Percentiles rank a stretch among this genome's conserved stretches.
Conservation (phyloP, 202 grass and related monocot genomes). For the Panicum virgatum region DNA sequence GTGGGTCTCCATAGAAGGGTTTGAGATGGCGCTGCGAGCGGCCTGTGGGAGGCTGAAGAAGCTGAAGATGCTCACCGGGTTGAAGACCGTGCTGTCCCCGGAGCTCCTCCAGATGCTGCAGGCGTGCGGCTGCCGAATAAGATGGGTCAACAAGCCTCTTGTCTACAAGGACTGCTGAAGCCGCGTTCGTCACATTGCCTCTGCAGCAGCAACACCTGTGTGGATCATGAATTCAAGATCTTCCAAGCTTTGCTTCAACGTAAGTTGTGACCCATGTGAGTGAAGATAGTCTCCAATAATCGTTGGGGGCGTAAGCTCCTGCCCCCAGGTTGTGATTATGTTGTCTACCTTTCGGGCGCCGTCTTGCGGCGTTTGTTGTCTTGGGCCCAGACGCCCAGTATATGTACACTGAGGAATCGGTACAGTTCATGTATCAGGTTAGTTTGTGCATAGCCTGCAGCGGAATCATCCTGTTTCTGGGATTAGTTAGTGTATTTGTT, state of each 20-base stretch:
- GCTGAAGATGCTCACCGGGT: constrained; percentile 71
- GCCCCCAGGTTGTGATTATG: constrained; percentile 25
- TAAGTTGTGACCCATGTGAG: neutral
- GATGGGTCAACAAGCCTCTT: constrained; percentile 88
- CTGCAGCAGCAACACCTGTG: neutral
- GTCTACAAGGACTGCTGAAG: constrained; percentile 64
- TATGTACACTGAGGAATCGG: neutral
- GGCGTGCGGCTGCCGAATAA: constrained; percentile 69
- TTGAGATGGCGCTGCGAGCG: constrained; percentile 74
- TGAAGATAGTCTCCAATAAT: constrained; percentile 31
- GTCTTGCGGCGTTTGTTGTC: neutral
- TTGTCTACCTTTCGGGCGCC: neutral
- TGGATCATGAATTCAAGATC: neutral
- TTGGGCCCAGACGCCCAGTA: neutral
- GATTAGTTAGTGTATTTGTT: neutral
- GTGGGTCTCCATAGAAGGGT: constrained; percentile 77
- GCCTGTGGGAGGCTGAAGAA: constrained; percentile 89
- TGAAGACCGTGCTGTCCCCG: constrained; percentile 67
- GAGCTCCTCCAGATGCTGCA: constrained; percentile 77
- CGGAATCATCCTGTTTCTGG: neutral
- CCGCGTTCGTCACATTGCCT: neutral
- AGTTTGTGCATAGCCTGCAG: neutral
- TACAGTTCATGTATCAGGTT: neutral
- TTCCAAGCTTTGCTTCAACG: neutral
- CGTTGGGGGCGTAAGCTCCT: neutral